These are phyloP conservation scores for Amanita pseudoporphyria DNA, from an alignment of 768 basidiomycete genomes.

Conservation along the genomic window DNA sequence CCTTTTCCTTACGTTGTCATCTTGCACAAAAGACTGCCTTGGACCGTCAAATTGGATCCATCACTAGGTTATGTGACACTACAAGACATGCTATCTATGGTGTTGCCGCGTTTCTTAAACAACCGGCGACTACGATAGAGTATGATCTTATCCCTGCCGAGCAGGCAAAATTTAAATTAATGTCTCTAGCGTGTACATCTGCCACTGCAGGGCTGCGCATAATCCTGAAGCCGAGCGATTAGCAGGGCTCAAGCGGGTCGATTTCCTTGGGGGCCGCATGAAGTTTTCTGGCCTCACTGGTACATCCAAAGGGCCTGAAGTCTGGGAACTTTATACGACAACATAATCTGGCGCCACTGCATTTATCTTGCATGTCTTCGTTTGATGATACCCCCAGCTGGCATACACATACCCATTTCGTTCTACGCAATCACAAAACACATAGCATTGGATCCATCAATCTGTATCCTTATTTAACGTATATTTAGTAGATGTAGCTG, in stretches of 20 bases:
- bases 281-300: slow-evolving; percentile 31
- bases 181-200: slow-evolving; percentile 33
- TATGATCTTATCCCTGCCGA: slow-evolving; percentile 25
- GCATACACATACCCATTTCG: too few species aligned
- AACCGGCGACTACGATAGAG: slow-evolving; percentile 32
- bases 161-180: slow-evolving; percentile 15
- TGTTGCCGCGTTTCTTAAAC: slow-evolving; percentile 36
- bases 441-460: neutral
- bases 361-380: neutral
- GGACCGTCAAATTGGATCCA: slow-evolving; percentile 6
- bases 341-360: neutral
- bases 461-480: too few species aligned
- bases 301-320: slow-evolving; percentile 4
- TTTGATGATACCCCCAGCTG: neutral
- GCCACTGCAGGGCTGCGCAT: slow-evolving; percentile 25
- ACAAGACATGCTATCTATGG: slow-evolving; percentile 38
- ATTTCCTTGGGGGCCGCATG: slow-evolving; percentile 36
- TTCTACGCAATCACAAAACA: too few species aligned
- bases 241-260: slow-evolving; percentile 44
- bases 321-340: slow-evolving; percentile 7
- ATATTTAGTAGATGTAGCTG: too few species aligned
- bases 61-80: slow-evolving; percentile 21
- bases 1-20: neutral
- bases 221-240: slow-evolving; percentile 27
- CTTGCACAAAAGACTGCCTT: slow-evolving; percentile 5